A percentile compares a stretch with the other conserved stretches of the same genome.
Conservation (phyloP, 148 eudicot species). For the Nyssa sinensis region DNA sequence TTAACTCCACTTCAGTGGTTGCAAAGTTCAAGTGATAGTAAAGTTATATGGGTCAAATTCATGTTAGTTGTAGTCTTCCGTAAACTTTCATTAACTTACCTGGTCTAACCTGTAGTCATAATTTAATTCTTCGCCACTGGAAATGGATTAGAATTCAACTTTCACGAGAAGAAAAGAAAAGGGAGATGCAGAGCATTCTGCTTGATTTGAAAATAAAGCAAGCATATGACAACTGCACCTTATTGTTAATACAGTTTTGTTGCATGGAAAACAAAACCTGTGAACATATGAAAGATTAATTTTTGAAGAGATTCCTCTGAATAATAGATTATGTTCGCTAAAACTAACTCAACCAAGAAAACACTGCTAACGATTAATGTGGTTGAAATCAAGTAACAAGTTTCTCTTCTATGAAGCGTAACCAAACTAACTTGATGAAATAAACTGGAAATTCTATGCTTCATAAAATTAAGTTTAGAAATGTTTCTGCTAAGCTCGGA, state of each 20-base stretch:
- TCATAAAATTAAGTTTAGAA: neutral
- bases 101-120: neutral
- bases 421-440: neutral
- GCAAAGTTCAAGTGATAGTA: neutral
- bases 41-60: neutral
- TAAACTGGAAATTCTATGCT: neutral
- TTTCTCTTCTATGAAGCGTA: neutral
- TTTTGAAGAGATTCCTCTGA: neutral
- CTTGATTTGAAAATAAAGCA: neutral
- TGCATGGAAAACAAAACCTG: neutral
- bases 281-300: neutral
- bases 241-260: neutral
- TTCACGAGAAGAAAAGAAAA: neutral
- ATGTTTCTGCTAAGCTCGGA: neutral
- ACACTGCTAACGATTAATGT: neutral
- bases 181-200: neutral
- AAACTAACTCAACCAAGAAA: neutral
- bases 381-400: neutral
- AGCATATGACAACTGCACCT: neutral
- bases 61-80: neutral
- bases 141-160: neutral
- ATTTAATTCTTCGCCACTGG: neutral
- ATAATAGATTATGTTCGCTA: neutral
- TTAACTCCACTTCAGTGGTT: neutral
- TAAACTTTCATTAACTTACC: neutral